Percentiles rank a stretch among this genome's conserved stretches.
These are phyloP conservation scores for Vigna radiata DNA, from an alignment of 306 rosid species.

Conservation along the genomic window DNA sequence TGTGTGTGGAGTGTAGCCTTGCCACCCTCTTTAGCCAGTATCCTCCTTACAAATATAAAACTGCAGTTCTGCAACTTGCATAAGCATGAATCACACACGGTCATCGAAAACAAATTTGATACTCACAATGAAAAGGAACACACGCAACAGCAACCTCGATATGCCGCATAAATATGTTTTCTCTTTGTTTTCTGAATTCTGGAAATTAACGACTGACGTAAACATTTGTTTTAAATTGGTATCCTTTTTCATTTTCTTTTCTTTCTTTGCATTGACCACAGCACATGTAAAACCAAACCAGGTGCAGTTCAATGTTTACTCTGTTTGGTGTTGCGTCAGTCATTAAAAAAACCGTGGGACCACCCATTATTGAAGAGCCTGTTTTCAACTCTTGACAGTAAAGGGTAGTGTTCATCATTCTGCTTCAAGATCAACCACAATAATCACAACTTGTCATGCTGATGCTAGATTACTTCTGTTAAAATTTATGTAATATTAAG, in stretches of 20 bases:
- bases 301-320: not conserved
- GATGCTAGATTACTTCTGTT: no score
- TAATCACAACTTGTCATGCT: no score
- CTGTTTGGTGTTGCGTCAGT: not conserved
- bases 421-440: no score
- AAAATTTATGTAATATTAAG: no score
- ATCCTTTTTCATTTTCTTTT: not conserved
- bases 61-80: no score
- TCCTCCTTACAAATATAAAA: no score
- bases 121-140: not conserved
- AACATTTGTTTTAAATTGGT: not conserved
- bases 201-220: not conserved
- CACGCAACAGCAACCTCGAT: slow-evolving; percentile 5
- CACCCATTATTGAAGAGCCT: not conserved
- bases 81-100: not conserved
- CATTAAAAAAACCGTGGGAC: not conserved
- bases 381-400: not conserved
- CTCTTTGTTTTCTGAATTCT: not conserved
- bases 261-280: not conserved
- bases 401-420: no score
- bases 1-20: no score
- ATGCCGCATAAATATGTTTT: not conserved
- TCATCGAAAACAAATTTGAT: not conserved
- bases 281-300: not conserved
- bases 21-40: not conserved